These are phyloP conservation scores for Xylaria sp. DNA, from an alignment of 495 filamentous ascomycete genomes.

Conservation along the genomic window DNA sequence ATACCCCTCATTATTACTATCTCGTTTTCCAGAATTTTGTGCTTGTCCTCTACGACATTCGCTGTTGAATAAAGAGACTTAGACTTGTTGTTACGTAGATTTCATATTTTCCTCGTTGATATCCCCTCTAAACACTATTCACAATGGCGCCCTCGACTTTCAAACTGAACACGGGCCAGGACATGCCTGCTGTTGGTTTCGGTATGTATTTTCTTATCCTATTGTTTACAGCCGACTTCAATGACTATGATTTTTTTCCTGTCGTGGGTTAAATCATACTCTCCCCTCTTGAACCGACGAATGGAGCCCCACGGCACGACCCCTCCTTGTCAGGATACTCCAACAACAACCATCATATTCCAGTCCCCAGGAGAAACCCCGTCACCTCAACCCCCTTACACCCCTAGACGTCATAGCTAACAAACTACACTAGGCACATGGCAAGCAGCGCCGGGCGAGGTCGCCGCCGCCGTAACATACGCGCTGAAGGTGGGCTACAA, in stretches of 20 bases:
- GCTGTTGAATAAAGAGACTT: neutral
- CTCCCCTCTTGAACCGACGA: neutral
- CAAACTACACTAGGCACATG: conserved; percentile 65
- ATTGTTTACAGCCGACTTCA: neutral
- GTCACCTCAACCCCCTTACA: neutral
- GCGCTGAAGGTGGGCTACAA: conserved; percentile 70
- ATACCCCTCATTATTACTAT: neutral
- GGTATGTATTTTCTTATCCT: conserved; percentile 54
- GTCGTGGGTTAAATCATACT: neutral
- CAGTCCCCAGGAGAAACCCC: neutral
- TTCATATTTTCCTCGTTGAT: neutral
- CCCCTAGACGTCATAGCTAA: conserved; percentile 3
- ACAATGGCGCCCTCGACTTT: conserved; percentile 61
- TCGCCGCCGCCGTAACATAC: conserved; percentile 58
- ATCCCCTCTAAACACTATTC: neutral
- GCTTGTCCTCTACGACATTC: neutral
- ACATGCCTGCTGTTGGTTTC: conserved; percentile 78
- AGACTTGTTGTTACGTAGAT: neutral
- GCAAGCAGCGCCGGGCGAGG: conserved; percentile 72
- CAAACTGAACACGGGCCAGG: conserved; percentile 77
- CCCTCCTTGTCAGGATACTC: conserved; percentile 3
- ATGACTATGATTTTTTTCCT: neutral
- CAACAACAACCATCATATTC: neutral
- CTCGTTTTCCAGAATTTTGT: neutral
- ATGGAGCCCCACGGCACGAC: neutral